Conservation (phyloP, 2,329 filamentous ascomycete genomes). For the Passalora sequoiae region DNA sequence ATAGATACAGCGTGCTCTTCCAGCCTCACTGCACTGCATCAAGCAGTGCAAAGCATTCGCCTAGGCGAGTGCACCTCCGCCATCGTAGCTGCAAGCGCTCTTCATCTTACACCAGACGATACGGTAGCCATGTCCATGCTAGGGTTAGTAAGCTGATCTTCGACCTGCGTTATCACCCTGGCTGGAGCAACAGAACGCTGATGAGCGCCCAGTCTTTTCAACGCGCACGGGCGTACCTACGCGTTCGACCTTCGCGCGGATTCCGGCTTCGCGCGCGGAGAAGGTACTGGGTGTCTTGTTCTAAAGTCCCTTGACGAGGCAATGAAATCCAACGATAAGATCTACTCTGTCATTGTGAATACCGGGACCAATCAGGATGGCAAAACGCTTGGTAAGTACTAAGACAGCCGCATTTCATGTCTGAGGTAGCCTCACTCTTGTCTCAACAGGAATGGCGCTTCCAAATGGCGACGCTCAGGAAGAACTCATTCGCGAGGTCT, state of each 20-base stretch:
- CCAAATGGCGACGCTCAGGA: no score
- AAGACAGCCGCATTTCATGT: no score
- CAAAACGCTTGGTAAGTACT: conserved; percentile 21
- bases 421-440: no score
- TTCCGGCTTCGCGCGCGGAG: conserved; percentile 4
- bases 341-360: conserved; percentile 34
- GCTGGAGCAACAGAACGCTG: no score
- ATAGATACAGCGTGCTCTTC: conserved; percentile 10
- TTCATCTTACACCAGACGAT: background rate
- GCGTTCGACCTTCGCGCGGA: conserved; percentile 3
- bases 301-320: conserved; percentile 7
- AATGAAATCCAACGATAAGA: conserved; percentile 5
- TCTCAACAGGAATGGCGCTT: no score
- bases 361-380: conserved; percentile 37
- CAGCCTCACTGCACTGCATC: conserved; percentile 4
- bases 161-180: background rate
- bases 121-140: conserved; percentile 1
- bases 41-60: conserved; percentile 2
- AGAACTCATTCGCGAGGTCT: no score
- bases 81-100: conserved; percentile 2
- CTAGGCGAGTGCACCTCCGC: background rate
- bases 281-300: background rate
- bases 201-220: conserved; percentile 24
- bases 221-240: conserved; percentile 2
- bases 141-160: background rate